Evolutionary conservation across 768 basidiomycete genomes (phyloP).

Genomic region (button mushroom (Agaricus bisporus)): DNA sequence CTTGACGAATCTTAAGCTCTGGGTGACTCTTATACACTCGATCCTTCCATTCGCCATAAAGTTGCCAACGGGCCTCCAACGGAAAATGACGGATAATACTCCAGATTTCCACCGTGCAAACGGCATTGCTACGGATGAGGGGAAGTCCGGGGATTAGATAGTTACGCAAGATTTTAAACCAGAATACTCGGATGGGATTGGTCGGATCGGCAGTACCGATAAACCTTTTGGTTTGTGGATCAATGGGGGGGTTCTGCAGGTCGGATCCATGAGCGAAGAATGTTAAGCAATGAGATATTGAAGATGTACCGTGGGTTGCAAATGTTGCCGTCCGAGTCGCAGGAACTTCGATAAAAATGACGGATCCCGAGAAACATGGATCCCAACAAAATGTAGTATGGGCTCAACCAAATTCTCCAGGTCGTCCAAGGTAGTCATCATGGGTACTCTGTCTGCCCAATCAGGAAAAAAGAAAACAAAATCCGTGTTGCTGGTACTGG

Average conservation of each 20-base stretch:
- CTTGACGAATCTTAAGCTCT: constrained; percentile 71
- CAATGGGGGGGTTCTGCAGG: constrained; percentile 38
- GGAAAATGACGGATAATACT: constrained; percentile 77
- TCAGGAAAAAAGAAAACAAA: constrained; percentile 90
- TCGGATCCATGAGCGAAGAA: not conserved
- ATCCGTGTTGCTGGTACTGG: constrained; percentile 63
- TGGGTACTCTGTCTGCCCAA: constrained; percentile 69
- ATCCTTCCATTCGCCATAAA: constrained; percentile 95
- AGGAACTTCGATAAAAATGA: constrained; percentile 75
- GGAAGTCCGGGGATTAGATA: constrained; percentile 86
- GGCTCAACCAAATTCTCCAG: constrained; percentile 73
- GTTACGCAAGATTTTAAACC: constrained; percentile 74
- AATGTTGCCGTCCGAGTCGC: constrained; percentile 65
- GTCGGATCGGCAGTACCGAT: constrained; percentile 46
- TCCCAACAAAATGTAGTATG: constrained; percentile 71
- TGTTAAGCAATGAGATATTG: not conserved
- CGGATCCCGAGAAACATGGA: constrained; percentile 76
- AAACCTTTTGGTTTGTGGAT: constrained; percentile 58
- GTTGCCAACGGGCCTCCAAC: constrained; percentile 73
- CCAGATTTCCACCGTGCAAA: constrained; percentile 92
- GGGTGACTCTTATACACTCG: constrained; percentile 67
- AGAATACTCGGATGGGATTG: constrained; percentile 66
- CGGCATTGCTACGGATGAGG: constrained; percentile 78
- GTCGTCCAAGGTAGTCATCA: constrained; percentile 61
- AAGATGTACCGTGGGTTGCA: constrained; percentile 28